Evolutionary conservation across 441 rosid genomes (phyloP), one percentile per base, ranked within the genome.

Genomic region (Brassica balearica): DNA sequence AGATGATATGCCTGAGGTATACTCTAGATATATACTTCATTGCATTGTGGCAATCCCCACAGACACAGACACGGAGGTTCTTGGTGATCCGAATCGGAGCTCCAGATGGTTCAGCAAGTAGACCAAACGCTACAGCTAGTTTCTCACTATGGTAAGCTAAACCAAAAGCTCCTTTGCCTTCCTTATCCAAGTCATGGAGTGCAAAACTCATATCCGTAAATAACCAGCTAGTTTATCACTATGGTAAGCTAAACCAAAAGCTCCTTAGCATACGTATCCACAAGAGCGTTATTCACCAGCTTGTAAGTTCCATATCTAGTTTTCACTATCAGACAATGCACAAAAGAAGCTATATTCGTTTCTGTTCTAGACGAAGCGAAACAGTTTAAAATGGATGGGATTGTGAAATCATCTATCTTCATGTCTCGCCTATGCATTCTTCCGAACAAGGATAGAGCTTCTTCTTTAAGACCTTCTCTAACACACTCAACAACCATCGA

Each of bases 101-200:
- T 64, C 90, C 92, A 2, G 22, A 51, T n/a, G 94, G 89, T 58
- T 85, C 71, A 6, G 68, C 69, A 20, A 94, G 86, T 80, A 91
- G 86, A 63, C 88, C 98, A 20, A 91, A 94, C 7, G 96, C 96
- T 74, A 89, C 73, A 34, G 91, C 96, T 82, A 92, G 36, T 73
- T 94, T 94, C 88, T 92, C 96, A 76, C 98, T 91, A 84, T 92
- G 96, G 85, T 88, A 92, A 73, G 95, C 91, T 48, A 92, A 83
- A 71, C 95, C 88, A 51, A 23, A 23, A 85, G 89, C 85, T 89
- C 94, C 82, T 88, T 88, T 92, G 6, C 87, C 88, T 80, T 91
- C 89, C 66, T 81, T 86, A 69, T 92, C 93, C 73, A 85, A 83
- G 82, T 94, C 88, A 77, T 32, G 6, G 36, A 32, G 36, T 32